These are phyloP conservation scores for Lactarius tabidus DNA, from an alignment of 768 basidiomycete genomes.

Conservation along the genomic window DNA sequence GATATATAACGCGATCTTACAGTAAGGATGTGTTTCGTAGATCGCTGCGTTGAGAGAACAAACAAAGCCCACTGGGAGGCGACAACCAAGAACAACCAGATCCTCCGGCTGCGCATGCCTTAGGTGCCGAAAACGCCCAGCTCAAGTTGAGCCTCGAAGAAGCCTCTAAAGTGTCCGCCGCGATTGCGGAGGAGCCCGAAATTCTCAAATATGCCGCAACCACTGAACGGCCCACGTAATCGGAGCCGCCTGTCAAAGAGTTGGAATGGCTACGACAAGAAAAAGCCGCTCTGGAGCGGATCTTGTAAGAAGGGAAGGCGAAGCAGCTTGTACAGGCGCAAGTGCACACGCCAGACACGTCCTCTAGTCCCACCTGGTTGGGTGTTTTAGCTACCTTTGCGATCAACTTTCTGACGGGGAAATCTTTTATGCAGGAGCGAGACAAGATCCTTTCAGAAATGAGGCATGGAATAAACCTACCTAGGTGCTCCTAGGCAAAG, in stretches of 20 bases:
- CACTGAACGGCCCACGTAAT: neutral
- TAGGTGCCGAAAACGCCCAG: slow-evolving; percentile 16
- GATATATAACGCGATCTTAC: neutral
- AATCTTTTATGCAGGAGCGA: slow-evolving; percentile 49
- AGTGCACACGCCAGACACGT: slow-evolving; percentile 19
- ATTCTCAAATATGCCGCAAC: slow-evolving; percentile 36
- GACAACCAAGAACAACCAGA: slow-evolving; percentile 22
- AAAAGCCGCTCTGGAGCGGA: slow-evolving; percentile 37
- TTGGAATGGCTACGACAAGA: slow-evolving; percentile 35
- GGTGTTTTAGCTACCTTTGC: slow-evolving; percentile 14
- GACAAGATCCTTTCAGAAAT: slow-evolving; percentile 62
- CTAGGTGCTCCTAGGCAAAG: slow-evolving; percentile 18
- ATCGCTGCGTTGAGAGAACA: slow-evolving; percentile 23
- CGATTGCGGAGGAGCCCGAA: slow-evolving; percentile 29
- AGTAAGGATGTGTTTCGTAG: slow-evolving; percentile 12
- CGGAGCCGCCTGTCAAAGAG: slow-evolving; percentile 25
- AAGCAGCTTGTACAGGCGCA: slow-evolving; percentile 13
- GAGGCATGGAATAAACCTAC: slow-evolving; percentile 38
- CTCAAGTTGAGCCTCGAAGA: slow-evolving; percentile 26
- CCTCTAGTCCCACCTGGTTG: slow-evolving; percentile 33
- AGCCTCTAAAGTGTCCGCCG: slow-evolving; percentile 27
- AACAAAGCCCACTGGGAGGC: slow-evolving; percentile 21
- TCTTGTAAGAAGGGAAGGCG: slow-evolving; percentile 38
- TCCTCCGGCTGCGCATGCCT: slow-evolving; percentile 21
- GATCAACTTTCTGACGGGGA: neutral